These are phyloP conservation scores for Penicillium crystallinum DNA, from an alignment of 495 filamentous ascomycete genomes.

Conservation along the genomic window DNA sequence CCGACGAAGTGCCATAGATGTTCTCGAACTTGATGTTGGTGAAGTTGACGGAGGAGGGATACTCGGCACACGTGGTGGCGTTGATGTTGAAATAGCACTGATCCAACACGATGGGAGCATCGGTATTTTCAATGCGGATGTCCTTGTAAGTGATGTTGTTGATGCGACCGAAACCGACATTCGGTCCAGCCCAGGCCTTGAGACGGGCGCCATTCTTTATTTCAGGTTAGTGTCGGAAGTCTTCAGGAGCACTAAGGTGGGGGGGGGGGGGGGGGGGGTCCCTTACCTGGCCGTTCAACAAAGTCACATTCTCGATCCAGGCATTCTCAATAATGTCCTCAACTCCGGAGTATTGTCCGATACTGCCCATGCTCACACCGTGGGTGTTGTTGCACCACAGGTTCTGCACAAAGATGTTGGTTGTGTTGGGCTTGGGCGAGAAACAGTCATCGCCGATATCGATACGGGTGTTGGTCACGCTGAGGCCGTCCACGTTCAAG, in stretches of 20 bases:
- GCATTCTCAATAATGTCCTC: conserved; percentile 50
- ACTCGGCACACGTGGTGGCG: conserved; percentile 39
- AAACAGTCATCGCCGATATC: conserved; percentile 58
- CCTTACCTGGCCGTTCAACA: conserved; percentile 46
- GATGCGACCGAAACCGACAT: conserved; percentile 53
- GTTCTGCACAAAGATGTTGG: conserved; percentile 52
- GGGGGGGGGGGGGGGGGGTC: background rate
- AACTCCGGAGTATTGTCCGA: conserved; percentile 52
- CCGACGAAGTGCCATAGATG: conserved; percentile 49
- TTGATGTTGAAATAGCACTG: conserved; percentile 56
- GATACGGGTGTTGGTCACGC: conserved; percentile 45
- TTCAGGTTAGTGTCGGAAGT: background rate
- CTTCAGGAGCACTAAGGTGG: too few species aligned
- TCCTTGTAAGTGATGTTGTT: conserved; percentile 56
- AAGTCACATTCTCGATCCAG: conserved; percentile 51
- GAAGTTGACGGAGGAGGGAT: conserved; percentile 51
- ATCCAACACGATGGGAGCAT: conserved; percentile 49
- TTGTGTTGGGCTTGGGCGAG: conserved; percentile 54
- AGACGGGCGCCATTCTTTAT: conserved; percentile 49
- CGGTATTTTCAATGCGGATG: conserved; percentile 51
- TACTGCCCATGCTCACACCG: conserved; percentile 53
- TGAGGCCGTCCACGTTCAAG: conserved; percentile 43
- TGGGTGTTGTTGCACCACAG: conserved; percentile 56
- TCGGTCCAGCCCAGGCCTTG: conserved; percentile 50
- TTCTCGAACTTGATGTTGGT: conserved; percentile 52